These are phyloP conservation scores for Jaltomata sinuosa DNA, from an alignment of 257 asterid genomes.

Conservation along the genomic window DNA sequence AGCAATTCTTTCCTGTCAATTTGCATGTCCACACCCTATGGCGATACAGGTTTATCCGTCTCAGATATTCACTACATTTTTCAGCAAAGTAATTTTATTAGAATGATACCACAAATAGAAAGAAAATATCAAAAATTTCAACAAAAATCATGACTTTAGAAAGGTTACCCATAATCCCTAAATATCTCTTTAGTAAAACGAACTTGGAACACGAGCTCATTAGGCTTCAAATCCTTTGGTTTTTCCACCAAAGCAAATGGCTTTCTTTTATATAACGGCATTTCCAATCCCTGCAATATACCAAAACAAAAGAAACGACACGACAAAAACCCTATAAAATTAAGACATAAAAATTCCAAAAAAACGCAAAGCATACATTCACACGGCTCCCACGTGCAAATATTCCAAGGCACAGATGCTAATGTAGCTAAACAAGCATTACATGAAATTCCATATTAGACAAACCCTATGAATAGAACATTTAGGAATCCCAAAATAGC, in stretches of 20 bases:
- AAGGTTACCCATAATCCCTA: slow-evolving; percentile 55
- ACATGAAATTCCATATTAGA: not conserved
- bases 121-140: too few relatives aligned
- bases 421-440: not conserved
- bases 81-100: not conserved
- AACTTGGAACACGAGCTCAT: slow-evolving; percentile 69
- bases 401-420: not conserved
- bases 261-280: slow-evolving; percentile 80
- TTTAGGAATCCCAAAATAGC: not conserved
- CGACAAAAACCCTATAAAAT: not conserved
- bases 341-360: not conserved
- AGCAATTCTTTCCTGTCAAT: slow-evolving; percentile 69
- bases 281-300: slow-evolving; percentile 17
- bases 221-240: slow-evolving; percentile 75
- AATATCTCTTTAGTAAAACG: slow-evolving; percentile 85
- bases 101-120: not conserved
- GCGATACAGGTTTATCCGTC: slow-evolving; percentile 65
- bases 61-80: slow-evolving; percentile 67
- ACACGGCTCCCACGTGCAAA: not conserved
- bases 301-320: not conserved
- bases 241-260: slow-evolving; percentile 50
- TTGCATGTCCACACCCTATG: slow-evolving; percentile 82
- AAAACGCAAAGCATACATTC: not conserved
- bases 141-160: not conserved
- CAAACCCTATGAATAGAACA: not conserved